Conservation (phyloP, 768 basidiomycete genomes). For the Amanita pseudoporphyria region DNA sequence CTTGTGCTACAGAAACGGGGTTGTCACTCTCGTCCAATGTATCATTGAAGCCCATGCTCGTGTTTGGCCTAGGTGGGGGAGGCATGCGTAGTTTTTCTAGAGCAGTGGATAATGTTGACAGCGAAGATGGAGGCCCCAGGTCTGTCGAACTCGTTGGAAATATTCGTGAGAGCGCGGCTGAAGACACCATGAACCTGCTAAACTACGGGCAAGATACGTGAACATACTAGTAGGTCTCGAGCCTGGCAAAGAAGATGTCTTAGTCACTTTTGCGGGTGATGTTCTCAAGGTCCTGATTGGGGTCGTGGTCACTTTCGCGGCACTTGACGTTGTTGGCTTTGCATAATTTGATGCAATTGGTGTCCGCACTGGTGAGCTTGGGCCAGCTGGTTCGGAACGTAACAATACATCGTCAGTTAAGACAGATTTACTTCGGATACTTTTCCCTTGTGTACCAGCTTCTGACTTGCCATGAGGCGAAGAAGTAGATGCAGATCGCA, state of each 20-base stretch:
- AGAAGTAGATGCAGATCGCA: background rate
- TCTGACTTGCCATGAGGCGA: background rate
- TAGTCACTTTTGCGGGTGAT: conserved; percentile 1
- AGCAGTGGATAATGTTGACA: conserved; percentile 60
- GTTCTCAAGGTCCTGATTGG: conserved; percentile 12
- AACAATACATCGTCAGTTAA: conserved; percentile 3
- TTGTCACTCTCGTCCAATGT: conserved; percentile 20
- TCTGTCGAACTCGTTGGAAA: conserved; percentile 12
- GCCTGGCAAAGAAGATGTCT: conserved; percentile 7
- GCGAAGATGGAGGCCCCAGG: conserved; percentile 28
- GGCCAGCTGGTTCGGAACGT: conserved; percentile 16
- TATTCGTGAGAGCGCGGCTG: conserved; percentile 10
- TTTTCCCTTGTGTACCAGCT: background rate
- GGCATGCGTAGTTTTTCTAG: conserved; percentile 63
- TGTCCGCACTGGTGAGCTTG: conserved; percentile 20
- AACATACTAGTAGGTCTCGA: conserved; percentile 9
- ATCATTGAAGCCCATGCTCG: conserved; percentile 58
- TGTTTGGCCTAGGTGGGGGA: conserved; percentile 55
- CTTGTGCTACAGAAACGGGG: conserved; percentile 10
- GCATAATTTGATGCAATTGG: conserved; percentile 6
- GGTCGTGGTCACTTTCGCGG: conserved; percentile 19
- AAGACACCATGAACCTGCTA: background rate
- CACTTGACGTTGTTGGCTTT: conserved; percentile 13
- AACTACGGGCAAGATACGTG: background rate
- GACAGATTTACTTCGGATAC: background rate